Base-by-base conservation (phyloP, 108 stramenopile genomes). In the Nitzschia putrida region DNA sequence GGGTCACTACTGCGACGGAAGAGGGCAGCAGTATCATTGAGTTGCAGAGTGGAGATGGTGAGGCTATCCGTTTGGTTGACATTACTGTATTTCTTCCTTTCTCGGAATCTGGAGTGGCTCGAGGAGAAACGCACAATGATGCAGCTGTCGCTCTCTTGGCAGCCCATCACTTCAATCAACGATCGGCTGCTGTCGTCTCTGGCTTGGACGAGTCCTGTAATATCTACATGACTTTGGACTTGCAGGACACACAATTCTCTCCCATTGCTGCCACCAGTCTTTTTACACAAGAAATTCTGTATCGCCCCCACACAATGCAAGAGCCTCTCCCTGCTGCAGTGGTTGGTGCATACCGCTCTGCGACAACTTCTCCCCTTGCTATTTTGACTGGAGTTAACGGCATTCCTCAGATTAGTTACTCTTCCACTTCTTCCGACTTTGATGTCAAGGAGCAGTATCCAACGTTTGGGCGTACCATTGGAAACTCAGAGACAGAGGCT, bases 381-480 rank as follows among this genome's bases (percentile, higher is more conserved):
- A 54, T 85, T 42, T 57, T 87, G 12, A 74, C 81, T 11, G 79
- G 83, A 12, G 42, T 82, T 7, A 45, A 79, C 52, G 86, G 79
- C 0, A 76, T 70, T 54, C 83, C 83, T 5, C 86, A 87, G 67
- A 64, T 87, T 18, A 69, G 61, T 65, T 60, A 64, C 22, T 20
- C 53, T n/a, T 75, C 80, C 0, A 77, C 80, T 24, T 54, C 51
- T 25, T 50, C 64, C 5, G 53, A 60, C 9, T 59, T 84, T 18
- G 73, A 84, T 41, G 73, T 79, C 41, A 71, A 72, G 25, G 53
- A 56, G 16, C 65, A 66, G 44, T 73, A 51, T 29, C 80, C 83
- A 10, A 42, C 58, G 5, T 84, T 84, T 50, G 80, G 57, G 11
- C 50, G 83, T 8, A 78, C 80, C 22, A 53, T 84, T 45, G 75